These are phyloP conservation scores for Kalmanozyma brasiliensis DNA, from an alignment of 1,284 basidiomycete species.

Conservation along the genomic window DNA sequence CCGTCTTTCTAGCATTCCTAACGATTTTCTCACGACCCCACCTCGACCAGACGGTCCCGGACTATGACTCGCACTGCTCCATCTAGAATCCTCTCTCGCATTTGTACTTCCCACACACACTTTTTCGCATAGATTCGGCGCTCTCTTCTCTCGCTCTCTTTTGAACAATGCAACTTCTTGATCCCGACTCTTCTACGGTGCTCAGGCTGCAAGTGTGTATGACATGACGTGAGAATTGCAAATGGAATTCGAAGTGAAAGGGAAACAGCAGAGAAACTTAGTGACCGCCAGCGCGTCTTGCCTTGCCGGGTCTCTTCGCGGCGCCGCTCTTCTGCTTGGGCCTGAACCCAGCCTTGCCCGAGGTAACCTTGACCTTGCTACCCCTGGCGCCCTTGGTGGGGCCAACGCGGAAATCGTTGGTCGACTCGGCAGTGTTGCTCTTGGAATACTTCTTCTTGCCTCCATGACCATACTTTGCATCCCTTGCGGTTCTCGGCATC, in stretches of 20 bases:
- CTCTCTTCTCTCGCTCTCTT: too few species aligned
- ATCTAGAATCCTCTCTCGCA: slow-evolving; percentile 8
- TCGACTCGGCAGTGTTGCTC: slow-evolving; percentile 62
- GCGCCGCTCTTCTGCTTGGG: slow-evolving; percentile 42
- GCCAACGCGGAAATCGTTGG: slow-evolving; percentile 56
- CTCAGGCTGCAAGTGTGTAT: too few species aligned
- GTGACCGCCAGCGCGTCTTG: slow-evolving; percentile 34
- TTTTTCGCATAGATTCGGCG: slow-evolving; percentile 9
- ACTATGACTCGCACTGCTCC: too few species aligned
- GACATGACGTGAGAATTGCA: neutral
- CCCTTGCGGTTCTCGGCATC: slow-evolving; percentile 58
- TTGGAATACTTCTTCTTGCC: slow-evolving; percentile 64
- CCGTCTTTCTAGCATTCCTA: too few species aligned
- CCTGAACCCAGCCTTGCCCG: slow-evolving; percentile 40
- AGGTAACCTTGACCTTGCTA: slow-evolving; percentile 22
- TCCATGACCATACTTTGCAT: slow-evolving; percentile 64
- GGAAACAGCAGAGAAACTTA: too few species aligned
- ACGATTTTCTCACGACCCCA: too few species aligned
- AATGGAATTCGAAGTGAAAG: neutral
- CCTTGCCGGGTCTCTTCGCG: slow-evolving; percentile 43
- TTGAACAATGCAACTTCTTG: too few species aligned
- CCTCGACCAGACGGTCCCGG: too few species aligned
- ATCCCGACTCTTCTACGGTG: too few species aligned
- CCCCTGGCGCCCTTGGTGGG: slow-evolving; percentile 34
- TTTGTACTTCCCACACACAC: slow-evolving; percentile 19